These are phyloP conservation scores for Nidula niveotomentosa DNA, from an alignment of 1,284 basidiomycete genomes.

Conservation along the genomic window DNA sequence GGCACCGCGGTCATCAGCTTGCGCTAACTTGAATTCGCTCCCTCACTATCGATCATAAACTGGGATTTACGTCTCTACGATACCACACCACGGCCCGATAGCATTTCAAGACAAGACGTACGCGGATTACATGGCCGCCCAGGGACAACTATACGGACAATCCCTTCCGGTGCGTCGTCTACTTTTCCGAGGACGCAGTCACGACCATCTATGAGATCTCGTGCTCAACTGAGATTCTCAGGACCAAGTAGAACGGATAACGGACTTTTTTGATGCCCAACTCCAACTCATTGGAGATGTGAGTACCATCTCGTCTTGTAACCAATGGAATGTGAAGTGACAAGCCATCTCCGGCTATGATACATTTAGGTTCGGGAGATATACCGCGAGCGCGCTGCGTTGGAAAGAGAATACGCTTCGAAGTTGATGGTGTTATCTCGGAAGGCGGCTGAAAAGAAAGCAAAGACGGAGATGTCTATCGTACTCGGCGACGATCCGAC, in stretches of 20 bases:
- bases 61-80: too few relatives aligned
- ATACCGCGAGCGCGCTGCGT: conserved; percentile 58
- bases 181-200: neutral
- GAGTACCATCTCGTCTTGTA: conserved; percentile 14
- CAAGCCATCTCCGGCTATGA: neutral
- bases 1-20: too few relatives aligned
- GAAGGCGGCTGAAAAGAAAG: conserved; percentile 72
- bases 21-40: too few relatives aligned
- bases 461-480: conserved; percentile 49
- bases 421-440: conserved; percentile 66
- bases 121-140: too few relatives aligned
- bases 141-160: conserved; percentile 40
- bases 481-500: conserved; percentile 69
- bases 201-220: neutral
- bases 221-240: conserved; percentile 17
- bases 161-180: conserved; percentile 39
- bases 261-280: conserved; percentile 57
- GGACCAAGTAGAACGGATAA: conserved; percentile 61
- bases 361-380: conserved; percentile 63
- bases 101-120: too few relatives aligned
- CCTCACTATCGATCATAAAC: too few relatives aligned
- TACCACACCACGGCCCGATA: too few relatives aligned
- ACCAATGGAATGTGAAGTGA: neutral
- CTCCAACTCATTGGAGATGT: conserved; percentile 66
- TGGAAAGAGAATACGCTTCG: conserved; percentile 76